These are phyloP conservation scores for Magnusiomyces paraingens DNA, from an alignment of 1,139 yeast species.

Conservation along the genomic window DNA sequence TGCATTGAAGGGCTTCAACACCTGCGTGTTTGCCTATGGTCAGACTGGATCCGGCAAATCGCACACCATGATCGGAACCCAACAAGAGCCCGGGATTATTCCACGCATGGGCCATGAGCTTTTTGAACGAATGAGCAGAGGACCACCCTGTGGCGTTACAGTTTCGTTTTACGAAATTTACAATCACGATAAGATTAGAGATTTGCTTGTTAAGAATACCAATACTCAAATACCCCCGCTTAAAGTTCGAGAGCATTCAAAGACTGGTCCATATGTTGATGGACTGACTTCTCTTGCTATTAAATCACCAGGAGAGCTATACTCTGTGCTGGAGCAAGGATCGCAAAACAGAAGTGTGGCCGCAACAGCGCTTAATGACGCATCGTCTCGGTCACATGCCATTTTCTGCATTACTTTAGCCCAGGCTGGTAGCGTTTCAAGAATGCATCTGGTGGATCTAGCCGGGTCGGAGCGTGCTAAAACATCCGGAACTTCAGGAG, in stretches of 20 bases:
- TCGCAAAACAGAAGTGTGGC: conserved; percentile 73
- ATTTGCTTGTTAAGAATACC: conserved; percentile 43
- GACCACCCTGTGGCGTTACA: conserved; percentile 31
- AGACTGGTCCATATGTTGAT: conserved; percentile 64
- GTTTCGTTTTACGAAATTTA: conserved; percentile 83
- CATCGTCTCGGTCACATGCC: conserved; percentile 87
- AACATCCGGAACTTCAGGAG: conserved; percentile 31
- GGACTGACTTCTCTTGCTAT: conserved; percentile 64
- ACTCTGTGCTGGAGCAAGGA: conserved; percentile 57
- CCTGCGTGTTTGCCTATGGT: conserved; percentile 32
- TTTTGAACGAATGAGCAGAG: conserved; percentile 5
- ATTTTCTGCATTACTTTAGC: conserved; percentile 44
- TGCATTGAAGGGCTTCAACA: conserved; percentile 65
- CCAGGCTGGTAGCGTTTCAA: conserved; percentile 32
- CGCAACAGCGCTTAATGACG: conserved; percentile 74
- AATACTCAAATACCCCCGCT: conserved; percentile 39
- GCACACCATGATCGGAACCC: conserved; percentile 26
- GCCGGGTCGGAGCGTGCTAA: conserved; percentile 92
- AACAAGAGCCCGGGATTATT: conserved; percentile 9
- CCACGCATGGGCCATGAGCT: conserved; percentile 10
- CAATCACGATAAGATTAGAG: conserved; percentile 70
- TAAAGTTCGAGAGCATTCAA: conserved; percentile 67
- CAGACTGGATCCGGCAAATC: conserved; percentile 33
- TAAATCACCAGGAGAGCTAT: conserved; percentile 49
- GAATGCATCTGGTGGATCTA: conserved; percentile 75